Base-by-base conservation (phyloP, 2,329 filamentous ascomycete genomes). In the Alternaria arbusti region DNA sequence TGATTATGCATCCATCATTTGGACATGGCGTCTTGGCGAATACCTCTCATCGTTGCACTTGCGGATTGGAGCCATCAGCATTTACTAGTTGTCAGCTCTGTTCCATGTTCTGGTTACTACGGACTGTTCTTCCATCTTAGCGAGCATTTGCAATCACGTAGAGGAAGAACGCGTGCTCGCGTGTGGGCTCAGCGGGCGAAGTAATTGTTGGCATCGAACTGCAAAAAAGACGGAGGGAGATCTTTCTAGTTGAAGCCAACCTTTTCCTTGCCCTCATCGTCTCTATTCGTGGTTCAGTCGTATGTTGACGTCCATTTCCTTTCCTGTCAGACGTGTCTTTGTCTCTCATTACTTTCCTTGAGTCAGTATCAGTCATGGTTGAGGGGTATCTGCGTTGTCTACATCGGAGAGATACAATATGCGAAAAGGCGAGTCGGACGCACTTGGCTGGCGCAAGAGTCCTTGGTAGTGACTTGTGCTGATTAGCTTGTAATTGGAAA, bases 1-100 rank as follows among this genome's bases (percentile, higher is more conserved):
- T 74, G 79, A 81, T 77, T 75, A 78, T 79, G 78, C 78, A 80
- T 80, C 70, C 73, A 75, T 69, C 73, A 74, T 73, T 69, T 77
- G 75, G 78, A 78, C 76, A 76, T 78, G 78, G 79, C 78, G 78
- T 80, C 77, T 80, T 78, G 79, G 79, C 77, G 79, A 80, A 78
- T 69, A 74, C 66, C 64, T 73, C 74, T 67, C 69, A 72, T 69
- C 67, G 76, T 74, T 70, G 72, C 72, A 70, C 65, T 73, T 76
- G 70, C 74, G 75, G 68, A 72, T 76, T 72, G 75, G 69, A 73
- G 73, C 72, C 72, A 78, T 73, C 70, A 79, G 77, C 78, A 79
- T 80, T 80, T 75, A 79, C 71, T 77, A 79, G 76, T 79, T 75
- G 65, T 78, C 73, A 76, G 74, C 74, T 76, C 74, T 74, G 65